Percentiles rank a stretch among this genome's conserved stretches.
Evolutionary conservation across 192 early-diverging fungal genomes (phyloP).

Genomic region (Coemansia sp.): DNA sequence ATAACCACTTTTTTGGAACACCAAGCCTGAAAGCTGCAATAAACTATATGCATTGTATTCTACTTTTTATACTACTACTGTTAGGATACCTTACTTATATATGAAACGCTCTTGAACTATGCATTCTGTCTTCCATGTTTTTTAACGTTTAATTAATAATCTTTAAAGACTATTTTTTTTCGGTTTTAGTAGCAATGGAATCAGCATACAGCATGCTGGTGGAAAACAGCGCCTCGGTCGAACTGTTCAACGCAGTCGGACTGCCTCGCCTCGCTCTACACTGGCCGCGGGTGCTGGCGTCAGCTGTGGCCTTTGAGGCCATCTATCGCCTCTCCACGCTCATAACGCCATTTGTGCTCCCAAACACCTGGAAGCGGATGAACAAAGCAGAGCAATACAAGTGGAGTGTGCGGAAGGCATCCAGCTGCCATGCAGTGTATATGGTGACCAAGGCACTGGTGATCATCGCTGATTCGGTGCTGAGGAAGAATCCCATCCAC

Average conservation of each 20-base stretch:
- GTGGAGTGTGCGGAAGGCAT: conserved; percentile 78
- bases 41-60: too few relatives aligned
- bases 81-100: too few relatives aligned
- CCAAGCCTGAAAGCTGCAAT: too few relatives aligned
- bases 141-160: too few relatives aligned
- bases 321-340: conserved; percentile 54
- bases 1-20: too few relatives aligned
- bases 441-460: conserved; percentile 62
- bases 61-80: too few relatives aligned
- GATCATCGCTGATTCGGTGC: conserved; percentile 59
- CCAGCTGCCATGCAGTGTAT: conserved; percentile 63
- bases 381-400: conserved; percentile 56
- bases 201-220: conserved; percentile 19
- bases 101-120: too few relatives aligned
- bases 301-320: conserved; percentile 52
- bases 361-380: conserved; percentile 59
- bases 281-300: conserved; percentile 59
- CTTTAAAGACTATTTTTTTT: too few relatives aligned
- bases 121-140: too few relatives aligned
- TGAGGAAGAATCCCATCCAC: conserved; percentile 62
- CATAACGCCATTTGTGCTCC: conserved; percentile 59
- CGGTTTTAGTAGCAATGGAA: conserved; percentile 28
- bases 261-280: conserved; percentile 57
- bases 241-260: conserved; percentile 55
- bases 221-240: conserved; percentile 20